A percentile compares a stretch with the other conserved stretches of the same genome.
Conservation (phyloP, 148 eudicot species). For the Dianthus caryophyllus region DNA sequence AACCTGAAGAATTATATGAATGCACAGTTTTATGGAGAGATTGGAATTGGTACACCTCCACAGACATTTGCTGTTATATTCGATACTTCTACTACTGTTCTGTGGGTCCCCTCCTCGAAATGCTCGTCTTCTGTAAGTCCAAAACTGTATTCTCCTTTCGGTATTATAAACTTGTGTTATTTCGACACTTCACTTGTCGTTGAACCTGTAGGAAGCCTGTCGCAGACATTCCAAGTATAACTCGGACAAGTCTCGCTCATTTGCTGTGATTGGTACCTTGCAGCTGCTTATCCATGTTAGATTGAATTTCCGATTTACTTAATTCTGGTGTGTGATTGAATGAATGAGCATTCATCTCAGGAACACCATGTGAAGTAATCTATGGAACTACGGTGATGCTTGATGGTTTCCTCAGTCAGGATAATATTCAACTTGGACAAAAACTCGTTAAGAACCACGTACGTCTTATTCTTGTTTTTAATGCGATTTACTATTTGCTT, state of each 20-base stretch:
- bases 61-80: constrained; percentile 82
- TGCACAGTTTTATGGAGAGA: constrained; percentile 79
- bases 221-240: constrained; percentile 54
- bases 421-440: constrained; percentile 53
- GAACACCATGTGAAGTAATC: constrained; percentile 37
- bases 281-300: neutral
- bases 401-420: constrained; percentile 61
- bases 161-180: too few relatives aligned
- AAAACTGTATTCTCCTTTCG: neutral
- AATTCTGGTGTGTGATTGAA: neutral
- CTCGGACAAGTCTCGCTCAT: constrained; percentile 57
- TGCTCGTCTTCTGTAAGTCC: constrained; percentile 72
- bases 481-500: neutral
- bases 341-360: constrained; percentile 28
- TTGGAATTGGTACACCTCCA: constrained; percentile 71
- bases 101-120: constrained; percentile 82
- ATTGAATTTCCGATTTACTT: neutral
- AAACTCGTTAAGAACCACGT: constrained; percentile 68
- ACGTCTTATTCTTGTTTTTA: neutral
- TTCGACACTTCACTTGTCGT: too few relatives aligned
- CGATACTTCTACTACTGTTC: constrained; percentile 66
- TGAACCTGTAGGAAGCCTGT: constrained; percentile 65
- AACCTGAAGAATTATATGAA: constrained; percentile 68
- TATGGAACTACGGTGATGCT: constrained; percentile 54
- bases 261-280: constrained; percentile 31